Percentiles rank a stretch among this genome's conserved stretches.
Evolutionary conservation across 352 stramenopile genomes (phyloP).

Genomic region (Phytophthora brassicae): DNA sequence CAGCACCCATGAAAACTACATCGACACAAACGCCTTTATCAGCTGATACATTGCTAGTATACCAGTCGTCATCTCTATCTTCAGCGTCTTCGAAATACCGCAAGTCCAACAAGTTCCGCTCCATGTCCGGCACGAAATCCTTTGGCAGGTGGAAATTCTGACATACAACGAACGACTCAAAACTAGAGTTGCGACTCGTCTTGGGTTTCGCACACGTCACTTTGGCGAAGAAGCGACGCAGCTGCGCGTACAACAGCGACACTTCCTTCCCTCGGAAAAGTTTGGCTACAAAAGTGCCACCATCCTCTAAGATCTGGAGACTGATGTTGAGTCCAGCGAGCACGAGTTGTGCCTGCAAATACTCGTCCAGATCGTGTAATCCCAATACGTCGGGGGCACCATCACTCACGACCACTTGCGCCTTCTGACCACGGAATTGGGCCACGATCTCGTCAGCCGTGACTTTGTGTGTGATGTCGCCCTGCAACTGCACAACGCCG

Average conservation of each 20-base stretch:
- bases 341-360: constrained; percentile 79
- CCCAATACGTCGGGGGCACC: constrained; percentile 97
- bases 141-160: constrained; percentile 57
- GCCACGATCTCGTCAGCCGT: constrained; percentile 76
- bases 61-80: constrained; percentile 31
- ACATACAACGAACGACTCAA: constrained; percentile 84
- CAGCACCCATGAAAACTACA: constrained; percentile 71
- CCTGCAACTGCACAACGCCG: constrained; percentile 70
- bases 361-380: constrained; percentile 82
- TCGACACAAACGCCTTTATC: constrained; percentile 54
- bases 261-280: constrained; percentile 85
- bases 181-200: constrained; percentile 82
- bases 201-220: constrained; percentile 87
- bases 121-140: constrained; percentile 61
- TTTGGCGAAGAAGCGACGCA: constrained; percentile 65
- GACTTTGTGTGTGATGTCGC: constrained; percentile 81
- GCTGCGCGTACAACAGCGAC: constrained; percentile 69
- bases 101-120: constrained; percentile 70
- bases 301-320: constrained; percentile 68
- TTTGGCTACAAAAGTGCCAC: constrained; percentile 84
- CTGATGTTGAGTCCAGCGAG: constrained; percentile 81
- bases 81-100: constrained; percentile 56
- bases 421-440: constrained; percentile 75
- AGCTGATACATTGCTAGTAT: constrained; percentile 34
- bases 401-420: constrained; percentile 98